These are phyloP conservation scores for Phytopythium kandeliae DNA, from an alignment of 352 stramenopile genomes.

Conservation along the genomic window DNA sequence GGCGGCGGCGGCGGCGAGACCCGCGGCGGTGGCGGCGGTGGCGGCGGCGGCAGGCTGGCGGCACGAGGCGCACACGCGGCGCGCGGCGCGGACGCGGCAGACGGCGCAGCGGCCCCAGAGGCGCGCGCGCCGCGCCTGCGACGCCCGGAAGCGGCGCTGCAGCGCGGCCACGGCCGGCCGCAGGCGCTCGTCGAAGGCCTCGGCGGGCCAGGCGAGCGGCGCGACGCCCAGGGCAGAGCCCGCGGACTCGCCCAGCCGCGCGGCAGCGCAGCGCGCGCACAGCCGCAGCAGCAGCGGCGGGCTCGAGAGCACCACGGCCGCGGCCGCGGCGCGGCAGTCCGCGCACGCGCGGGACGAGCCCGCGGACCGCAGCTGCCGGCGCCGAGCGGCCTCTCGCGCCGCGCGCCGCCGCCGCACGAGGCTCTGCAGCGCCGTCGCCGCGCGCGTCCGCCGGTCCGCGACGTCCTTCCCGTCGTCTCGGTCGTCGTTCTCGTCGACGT, in stretches of 20 bases:
- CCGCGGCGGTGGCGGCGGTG: too few species aligned
- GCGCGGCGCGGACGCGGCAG: constrained; percentile 13
- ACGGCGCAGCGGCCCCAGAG: constrained; percentile 32
- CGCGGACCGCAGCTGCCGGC: constrained; percentile 18
- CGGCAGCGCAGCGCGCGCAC: background rate
- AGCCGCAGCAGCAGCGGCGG: constrained; percentile 2
- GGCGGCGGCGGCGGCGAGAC: too few species aligned
- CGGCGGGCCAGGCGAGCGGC: background rate
- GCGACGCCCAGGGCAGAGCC: too few species aligned
- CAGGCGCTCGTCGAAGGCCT: constrained; percentile 7
- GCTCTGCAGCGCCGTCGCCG: constrained; percentile 41
- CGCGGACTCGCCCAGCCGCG: too few species aligned
- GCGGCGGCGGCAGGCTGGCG: background rate
- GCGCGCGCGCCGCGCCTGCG: constrained; percentile 15
- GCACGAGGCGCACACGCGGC: background rate
- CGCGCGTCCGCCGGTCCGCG: constrained; percentile 1
- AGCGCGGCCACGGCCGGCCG: constrained; percentile 13
- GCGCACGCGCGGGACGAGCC: background rate
- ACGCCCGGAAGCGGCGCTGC: constrained; percentile 33
- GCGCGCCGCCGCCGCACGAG: constrained; percentile 24
- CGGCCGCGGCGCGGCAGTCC: background rate
- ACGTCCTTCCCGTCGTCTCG: too few species aligned
- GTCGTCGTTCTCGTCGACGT: background rate
- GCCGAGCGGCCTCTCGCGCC: constrained; percentile 22
- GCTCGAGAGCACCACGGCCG: background rate